These are phyloP conservation scores for Leucosporidium yakuticum DNA, from an alignment of 768 basidiomycete genomes.

Conservation along the genomic window DNA sequence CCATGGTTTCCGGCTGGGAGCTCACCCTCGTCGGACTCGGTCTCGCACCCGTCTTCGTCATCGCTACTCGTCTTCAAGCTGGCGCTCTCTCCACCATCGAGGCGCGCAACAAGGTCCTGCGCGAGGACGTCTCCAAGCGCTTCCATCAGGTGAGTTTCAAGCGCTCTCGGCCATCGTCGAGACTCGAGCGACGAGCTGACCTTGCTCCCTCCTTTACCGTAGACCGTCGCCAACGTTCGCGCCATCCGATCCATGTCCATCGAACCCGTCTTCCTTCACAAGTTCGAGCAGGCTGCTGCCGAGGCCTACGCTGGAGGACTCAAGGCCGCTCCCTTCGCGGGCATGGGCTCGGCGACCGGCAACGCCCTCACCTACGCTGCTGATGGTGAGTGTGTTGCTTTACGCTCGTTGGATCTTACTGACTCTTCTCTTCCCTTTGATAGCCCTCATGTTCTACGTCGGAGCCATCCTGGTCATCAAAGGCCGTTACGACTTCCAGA, in stretches of 20 bases:
- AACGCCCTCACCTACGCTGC: conserved; percentile 79
- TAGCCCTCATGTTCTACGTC: conserved; percentile 81
- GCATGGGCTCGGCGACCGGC: conserved; percentile 72
- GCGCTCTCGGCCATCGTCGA: not conserved
- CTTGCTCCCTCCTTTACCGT: conserved; percentile 12
- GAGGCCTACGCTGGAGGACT: conserved; percentile 62
- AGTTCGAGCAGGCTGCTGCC: conserved; percentile 62
- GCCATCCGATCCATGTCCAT: conserved; percentile 84
- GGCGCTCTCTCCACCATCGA: conserved; percentile 66
- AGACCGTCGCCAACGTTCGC: conserved; percentile 75
- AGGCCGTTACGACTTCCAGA: conserved; percentile 76
- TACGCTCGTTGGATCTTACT: not conserved
- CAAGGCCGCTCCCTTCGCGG: conserved; percentile 77
- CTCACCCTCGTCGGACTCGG: conserved; percentile 83
- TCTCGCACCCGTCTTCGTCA: conserved; percentile 74
- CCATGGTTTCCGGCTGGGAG: conserved; percentile 81
- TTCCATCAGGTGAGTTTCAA: conserved; percentile 67
- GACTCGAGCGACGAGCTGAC: conserved; percentile 2
- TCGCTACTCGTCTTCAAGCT: conserved; percentile 68
- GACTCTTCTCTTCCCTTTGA: not conserved
- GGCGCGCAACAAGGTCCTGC: conserved; percentile 70
- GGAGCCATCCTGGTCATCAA: conserved; percentile 75
- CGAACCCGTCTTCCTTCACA: conserved; percentile 59
- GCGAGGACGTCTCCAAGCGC: conserved; percentile 73
- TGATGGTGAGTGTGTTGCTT: conserved; percentile 49